phyloP scores from a whole-genome alignment of 2,329 filamentous ascomycete genomes.

The Neocatenulostroma microsporum region DNA sequence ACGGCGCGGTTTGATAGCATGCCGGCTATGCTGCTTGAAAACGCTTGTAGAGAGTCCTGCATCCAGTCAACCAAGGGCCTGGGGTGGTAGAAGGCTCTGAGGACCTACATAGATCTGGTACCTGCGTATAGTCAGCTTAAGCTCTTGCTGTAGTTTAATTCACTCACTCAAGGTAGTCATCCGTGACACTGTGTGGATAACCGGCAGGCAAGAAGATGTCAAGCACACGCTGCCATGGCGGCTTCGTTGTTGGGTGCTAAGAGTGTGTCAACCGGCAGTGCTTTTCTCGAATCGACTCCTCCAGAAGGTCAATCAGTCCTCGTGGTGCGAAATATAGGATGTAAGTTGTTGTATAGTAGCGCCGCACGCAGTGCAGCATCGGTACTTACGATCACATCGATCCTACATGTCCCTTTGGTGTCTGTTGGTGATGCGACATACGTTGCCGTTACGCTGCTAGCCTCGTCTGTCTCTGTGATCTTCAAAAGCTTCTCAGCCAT shows the following conservation, averaged over 20 bases:
- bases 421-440: slow-evolving; percentile 39
- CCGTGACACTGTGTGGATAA: slow-evolving; percentile 76
- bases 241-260: slow-evolving; percentile 12
- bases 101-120: slow-evolving; percentile 59
- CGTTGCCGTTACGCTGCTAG: slow-evolving; percentile 41
- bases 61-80: neutral
- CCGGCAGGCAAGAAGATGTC: slow-evolving; percentile 79
- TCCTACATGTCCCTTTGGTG: slow-evolving; percentile 24
- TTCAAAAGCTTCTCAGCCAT: no score
- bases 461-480: slow-evolving; percentile 43
- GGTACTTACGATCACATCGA: slow-evolving; percentile 41
- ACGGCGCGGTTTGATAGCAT: slow-evolving; percentile 76
- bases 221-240: slow-evolving; percentile 40
- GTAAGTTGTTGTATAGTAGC: no score
- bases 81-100: neutral
- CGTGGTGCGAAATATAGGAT: no score
- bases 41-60: slow-evolving; percentile 69
- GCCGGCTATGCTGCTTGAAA: slow-evolving; percentile 72
- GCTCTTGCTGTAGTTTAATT: no score
- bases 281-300: no score
- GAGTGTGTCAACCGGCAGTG: no score
- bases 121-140: slow-evolving; percentile 30
- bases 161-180: slow-evolving; percentile 72
- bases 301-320: no score
- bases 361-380: no score